Conservation (phyloP, 2,329 filamentous ascomycete genomes). For the Dendryphion nanum region DNA sequence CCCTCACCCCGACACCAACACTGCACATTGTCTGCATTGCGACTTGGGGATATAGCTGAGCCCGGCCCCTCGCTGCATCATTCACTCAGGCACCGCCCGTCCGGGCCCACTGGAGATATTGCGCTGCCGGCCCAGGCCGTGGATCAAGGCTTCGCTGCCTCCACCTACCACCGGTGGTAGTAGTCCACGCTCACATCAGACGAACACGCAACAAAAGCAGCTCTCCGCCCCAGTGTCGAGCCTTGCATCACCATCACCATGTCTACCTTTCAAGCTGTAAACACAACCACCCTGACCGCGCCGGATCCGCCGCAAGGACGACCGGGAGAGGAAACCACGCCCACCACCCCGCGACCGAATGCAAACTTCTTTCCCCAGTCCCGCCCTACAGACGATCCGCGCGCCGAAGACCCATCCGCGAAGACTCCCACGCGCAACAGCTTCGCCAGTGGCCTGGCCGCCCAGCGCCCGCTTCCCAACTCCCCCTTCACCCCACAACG, state of each 20-base stretch:
- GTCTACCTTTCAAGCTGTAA: conserved; percentile 62
- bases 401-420: conserved; percentile 44
- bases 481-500: conserved; percentile 47
- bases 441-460: conserved; percentile 45
- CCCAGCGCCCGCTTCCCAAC: conserved; percentile 47
- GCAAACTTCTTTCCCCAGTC: conserved; percentile 42
- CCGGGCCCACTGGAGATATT: conserved; percentile 10
- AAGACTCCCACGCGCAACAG: conserved; percentile 63
- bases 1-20: conserved; percentile 4
- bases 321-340: conserved; percentile 54
- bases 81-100: conserved; percentile 8
- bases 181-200: conserved; percentile 14
- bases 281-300: conserved; percentile 47
- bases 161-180: too few relatives aligned
- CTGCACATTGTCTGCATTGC: background rate
- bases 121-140: conserved; percentile 10
- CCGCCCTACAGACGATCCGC: conserved; percentile 30
- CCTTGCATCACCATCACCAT: conserved; percentile 33
- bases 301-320: conserved; percentile 43
- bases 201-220: conserved; percentile 14
- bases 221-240: background rate
- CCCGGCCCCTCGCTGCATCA: background rate
- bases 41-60: background rate
- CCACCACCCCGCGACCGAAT: conserved; percentile 55
- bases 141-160: conserved; percentile 6